Base-by-base conservation (phyloP, 495 filamentous ascomycete genomes). In the Xylaria cubensis region DNA sequence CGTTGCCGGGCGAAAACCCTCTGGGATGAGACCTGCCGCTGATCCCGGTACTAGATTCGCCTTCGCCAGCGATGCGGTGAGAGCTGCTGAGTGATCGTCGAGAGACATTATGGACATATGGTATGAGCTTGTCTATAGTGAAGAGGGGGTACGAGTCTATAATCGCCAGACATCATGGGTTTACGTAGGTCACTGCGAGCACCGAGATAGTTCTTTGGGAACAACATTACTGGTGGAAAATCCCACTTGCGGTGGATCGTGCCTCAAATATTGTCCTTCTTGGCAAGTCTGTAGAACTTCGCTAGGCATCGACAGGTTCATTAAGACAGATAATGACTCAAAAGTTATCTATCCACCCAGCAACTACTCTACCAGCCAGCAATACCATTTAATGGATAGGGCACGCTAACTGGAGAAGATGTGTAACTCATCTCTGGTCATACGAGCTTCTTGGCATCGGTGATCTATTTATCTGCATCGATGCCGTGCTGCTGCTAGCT, bases 31-130 rank as follows among this genome's bases (percentile, higher is more conserved):
- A 4, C 19, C 68, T 64, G 69, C 58, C 17, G 75, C 75, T 15
- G 72, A 59, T 55, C 77, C 77, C 21, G 76, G 77, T 10, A 72
- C 68, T 34, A 77, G 72, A 42, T 74, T 66, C 39, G 74, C 70
- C 26, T 65, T 39, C 26, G 75, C 36, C 9, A 77, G 77, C 29
- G 76, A 77, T 32, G 36, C 64, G 12, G 26, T 41, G 12, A 78
- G 67, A 34, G 70, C 56, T 10, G 39, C 19, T 24, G 58, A 46
- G 61, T 74, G 64, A 55, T 53, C 56, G 56, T 39, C 58, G 68
- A 70, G 58, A 51, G 58, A 63, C 58, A 70, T 70, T 10, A 10
- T 44, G 17, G 61, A n/a, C 2, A 21, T 19, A 19, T 10, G 12
- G 39, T 34, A 15, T 26, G 7, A 29, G 17, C 12, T 48, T n/a